Evolutionary conservation across 1,139 yeast genomes (phyloP).

Genomic region (Debaryomyces sp.): DNA sequence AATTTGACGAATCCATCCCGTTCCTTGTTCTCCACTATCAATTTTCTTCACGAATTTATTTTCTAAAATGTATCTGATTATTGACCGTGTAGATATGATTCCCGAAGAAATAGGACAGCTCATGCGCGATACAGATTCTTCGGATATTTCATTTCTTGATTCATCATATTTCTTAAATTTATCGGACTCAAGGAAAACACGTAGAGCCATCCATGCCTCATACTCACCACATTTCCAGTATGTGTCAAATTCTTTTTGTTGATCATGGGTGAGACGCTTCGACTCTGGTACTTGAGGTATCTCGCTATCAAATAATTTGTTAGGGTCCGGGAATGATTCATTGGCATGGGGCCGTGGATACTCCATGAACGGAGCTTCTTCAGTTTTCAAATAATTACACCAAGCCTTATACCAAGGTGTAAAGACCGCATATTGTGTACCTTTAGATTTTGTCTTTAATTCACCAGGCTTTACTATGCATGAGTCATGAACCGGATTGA

Average conservation of each 20-base stretch:
- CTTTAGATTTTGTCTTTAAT: constrained; percentile 42
- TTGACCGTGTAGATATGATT: constrained; percentile 42
- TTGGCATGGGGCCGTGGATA: constrained; percentile 3
- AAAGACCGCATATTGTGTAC: constrained; percentile 52
- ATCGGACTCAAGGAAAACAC: constrained; percentile 27
- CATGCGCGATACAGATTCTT: constrained; percentile 41
- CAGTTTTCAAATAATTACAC: constrained; percentile 30
- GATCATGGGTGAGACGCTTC: constrained; percentile 9
- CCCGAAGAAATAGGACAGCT: constrained; percentile 54
- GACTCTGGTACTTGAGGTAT: constrained; percentile 14
- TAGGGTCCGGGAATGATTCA: neutral
- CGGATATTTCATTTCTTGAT: constrained; percentile 27
- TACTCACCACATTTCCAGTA: constrained; percentile 42
- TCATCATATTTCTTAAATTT: constrained; percentile 33
- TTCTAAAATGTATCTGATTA: constrained; percentile 31
- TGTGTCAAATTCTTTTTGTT: constrained; percentile 12
- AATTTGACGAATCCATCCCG: constrained; percentile 52
- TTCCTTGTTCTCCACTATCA: constrained; percentile 32
- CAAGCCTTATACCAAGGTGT: constrained; percentile 58
- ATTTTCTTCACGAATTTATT: constrained; percentile 24
- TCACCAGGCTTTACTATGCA: constrained; percentile 51
- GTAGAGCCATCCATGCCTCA: constrained; percentile 34
- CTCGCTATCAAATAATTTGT: neutral
- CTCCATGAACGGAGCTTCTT: neutral
- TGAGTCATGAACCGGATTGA: constrained; percentile 45